Conservation (phyloP, 225 moss, liverwort and hornwort species). For the Marchantia polymorpha region DNA sequence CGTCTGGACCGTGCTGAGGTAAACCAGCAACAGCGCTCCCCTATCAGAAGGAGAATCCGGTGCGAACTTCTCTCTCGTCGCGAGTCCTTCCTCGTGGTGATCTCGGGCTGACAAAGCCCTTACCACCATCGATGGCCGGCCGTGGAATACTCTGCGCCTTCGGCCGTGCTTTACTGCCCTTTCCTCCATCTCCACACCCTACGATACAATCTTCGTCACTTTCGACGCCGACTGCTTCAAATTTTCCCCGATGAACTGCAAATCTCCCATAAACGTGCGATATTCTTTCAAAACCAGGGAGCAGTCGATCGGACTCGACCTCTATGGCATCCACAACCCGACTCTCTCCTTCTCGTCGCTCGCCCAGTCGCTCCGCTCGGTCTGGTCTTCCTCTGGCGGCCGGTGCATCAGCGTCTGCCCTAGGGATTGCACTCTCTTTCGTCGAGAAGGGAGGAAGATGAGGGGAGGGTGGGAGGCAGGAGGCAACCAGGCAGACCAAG, state of each 20-base stretch:
- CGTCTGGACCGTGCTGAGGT: constrained; percentile 13
- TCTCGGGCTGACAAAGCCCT: constrained; percentile 24
- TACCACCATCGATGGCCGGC: constrained; percentile 27
- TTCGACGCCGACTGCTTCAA: background rate
- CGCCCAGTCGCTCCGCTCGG: background rate
- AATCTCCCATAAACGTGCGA: background rate
- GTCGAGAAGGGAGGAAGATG: background rate
- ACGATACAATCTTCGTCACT: constrained; percentile 1
- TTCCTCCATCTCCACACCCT: constrained; percentile 13
- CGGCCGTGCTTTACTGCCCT: constrained; percentile 1
- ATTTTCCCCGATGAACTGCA: background rate
- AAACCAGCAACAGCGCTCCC: constrained; percentile 18
- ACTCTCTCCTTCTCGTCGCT: background rate
- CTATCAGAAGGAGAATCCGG: constrained; percentile 21
- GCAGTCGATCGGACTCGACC: background rate
- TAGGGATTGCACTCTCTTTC: background rate
- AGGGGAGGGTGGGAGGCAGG: background rate
- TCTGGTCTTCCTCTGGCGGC: constrained; percentile 3
- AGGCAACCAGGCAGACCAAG: background rate
- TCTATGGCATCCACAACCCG: background rate
- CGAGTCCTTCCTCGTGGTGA: constrained; percentile 17
- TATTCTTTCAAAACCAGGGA: background rate
- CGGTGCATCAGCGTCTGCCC: background rate
- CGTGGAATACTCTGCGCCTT: constrained; percentile 6
- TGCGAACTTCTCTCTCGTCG: constrained; percentile 20